phyloP scores from a whole-genome alignment of 331 rosid species.

The Arachis monticola region DNA sequence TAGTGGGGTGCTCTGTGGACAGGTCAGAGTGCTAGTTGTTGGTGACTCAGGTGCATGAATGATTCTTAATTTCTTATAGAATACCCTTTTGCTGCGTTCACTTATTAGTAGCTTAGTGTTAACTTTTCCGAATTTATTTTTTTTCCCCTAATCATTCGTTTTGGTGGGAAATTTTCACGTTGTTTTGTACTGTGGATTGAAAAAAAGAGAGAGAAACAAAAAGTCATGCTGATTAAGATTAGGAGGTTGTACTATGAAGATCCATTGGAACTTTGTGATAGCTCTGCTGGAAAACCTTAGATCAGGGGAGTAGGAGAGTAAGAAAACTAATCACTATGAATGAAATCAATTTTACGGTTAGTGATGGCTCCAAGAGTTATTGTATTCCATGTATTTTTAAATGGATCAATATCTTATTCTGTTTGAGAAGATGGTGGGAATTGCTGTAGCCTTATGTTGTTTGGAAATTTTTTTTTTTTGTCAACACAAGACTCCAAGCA shows the following conservation, averaged over 20 bases:
- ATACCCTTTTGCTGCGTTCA: neutral
- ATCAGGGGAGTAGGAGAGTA: neutral
- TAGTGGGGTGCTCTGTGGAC: conserved; percentile 80
- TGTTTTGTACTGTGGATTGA: neutral
- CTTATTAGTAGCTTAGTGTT: neutral
- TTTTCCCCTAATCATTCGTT: neutral
- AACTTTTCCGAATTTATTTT: conserved; percentile 17
- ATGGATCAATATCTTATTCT: neutral
- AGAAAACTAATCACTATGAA: neutral
- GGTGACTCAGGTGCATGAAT: conserved; percentile 87
- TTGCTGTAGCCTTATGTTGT: neutral
- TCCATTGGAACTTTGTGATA: conserved; percentile 23
- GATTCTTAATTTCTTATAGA: neutral
- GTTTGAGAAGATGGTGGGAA: conserved; percentile 5
- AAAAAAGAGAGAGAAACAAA: neutral
- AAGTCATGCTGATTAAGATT: conserved; percentile 23
- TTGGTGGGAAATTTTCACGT: neutral
- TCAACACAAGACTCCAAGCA: neutral
- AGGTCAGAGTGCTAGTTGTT: conserved; percentile 95
- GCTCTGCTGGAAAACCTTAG: conserved; percentile 2
- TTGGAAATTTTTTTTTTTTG: neutral
- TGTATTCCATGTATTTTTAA: neutral
- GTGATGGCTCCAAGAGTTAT: conserved; percentile 28
- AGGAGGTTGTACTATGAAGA: conserved; percentile 16
- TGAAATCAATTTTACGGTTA: neutral